Evolutionary conservation across 768 basidiomycete genomes (phyloP), one percentile per base, ranked within the genome.

Genomic region (Lactarius akahatsu): DNA sequence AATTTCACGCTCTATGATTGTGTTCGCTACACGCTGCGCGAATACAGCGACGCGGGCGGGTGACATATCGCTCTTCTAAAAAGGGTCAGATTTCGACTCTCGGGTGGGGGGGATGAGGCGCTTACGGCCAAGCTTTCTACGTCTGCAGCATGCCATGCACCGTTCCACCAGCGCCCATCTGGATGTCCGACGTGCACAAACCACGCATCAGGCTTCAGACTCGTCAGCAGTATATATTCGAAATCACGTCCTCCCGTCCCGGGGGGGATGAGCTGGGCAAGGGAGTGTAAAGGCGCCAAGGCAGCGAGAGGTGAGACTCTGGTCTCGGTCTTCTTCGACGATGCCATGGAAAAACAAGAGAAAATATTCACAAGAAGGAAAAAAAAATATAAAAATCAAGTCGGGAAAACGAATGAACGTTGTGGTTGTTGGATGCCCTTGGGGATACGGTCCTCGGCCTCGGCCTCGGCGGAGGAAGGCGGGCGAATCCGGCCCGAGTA

Each of bases 111-210:
- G 20, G 23, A 6, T 11, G 38, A 16, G 13, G 38, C 10, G 40
- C 36, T 43, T 67, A 67, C 66, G 2, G 66, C 62, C 18, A 67
- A 38, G 0, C 26, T 58, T 43, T 67, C 50, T 20, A 67, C 52
- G 20, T 67, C 66, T 4, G 50, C 41, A 15, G 32, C 57, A 26
- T 34, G 57, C 66, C 66, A 67, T 38, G 52, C 23, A 15, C 66
- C 66, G 7, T 55, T 63, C 66, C 66, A 67, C 66, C 66, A 67
- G 26, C 66, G 62, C 40, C 66, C 66, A 16, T 63, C 62, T 20
- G 55, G 52, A 47, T 30, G 66, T 13, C 66, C 66, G 41, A 67
- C 52, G 20, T 63, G 58, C 57, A 67, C 62, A 28, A 59, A 16
- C 66, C 66, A 67, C 5, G 52, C 62, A 9, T 63, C 66, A 4